Evolutionary conservation across 2,329 filamentous ascomycete genomes (phyloP).

Genomic region (Phialophora verrucosa): DNA sequence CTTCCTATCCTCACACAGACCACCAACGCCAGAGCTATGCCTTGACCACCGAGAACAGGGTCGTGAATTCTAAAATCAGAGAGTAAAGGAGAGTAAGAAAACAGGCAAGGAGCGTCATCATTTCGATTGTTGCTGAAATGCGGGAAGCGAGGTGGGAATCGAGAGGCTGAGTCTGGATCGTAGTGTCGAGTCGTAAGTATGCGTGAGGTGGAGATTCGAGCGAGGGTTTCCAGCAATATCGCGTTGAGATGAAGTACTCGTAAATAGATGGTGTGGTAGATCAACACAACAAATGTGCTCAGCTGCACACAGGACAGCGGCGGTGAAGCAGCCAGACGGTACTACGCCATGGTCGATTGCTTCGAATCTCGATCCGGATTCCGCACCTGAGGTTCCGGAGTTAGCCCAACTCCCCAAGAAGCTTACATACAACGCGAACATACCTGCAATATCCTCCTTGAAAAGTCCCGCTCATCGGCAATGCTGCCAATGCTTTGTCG

Average conservation of each 20-base stretch:
- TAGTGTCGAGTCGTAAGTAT: constrained; percentile 16
- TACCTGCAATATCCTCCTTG: constrained; percentile 92
- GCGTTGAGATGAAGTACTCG: background rate
- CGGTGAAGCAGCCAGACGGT: background rate
- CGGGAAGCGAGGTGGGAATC: constrained; percentile 11
- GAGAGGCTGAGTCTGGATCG: constrained; percentile 7
- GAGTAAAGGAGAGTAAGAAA: constrained; percentile 17
- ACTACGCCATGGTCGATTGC: constrained; percentile 31
- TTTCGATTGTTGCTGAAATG: constrained; percentile 33
- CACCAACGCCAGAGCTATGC: constrained; percentile 35
- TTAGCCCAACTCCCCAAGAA: background rate
- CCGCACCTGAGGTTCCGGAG: constrained; percentile 29
- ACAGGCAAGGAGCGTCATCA: constrained; percentile 30
- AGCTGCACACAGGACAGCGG: background rate
- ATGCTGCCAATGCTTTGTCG: constrained; percentile 94
- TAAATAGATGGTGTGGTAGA: background rate
- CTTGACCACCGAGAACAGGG: constrained; percentile 20
- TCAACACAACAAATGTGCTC: background rate
- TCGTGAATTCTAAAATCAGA: constrained; percentile 16
- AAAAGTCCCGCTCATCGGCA: constrained; percentile 96
- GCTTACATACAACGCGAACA: constrained; percentile 42
- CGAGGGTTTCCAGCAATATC: constrained; percentile 4
- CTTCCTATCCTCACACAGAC: constrained; percentile 5
- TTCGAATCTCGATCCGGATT: constrained; percentile 38
- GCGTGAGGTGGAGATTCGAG: constrained; percentile 10